Percentiles rank a stretch among this genome's conserved stretches.
Conservation (phyloP, 2,329 filamentous ascomycete species). For the Trichophyton verrucosum region DNA sequence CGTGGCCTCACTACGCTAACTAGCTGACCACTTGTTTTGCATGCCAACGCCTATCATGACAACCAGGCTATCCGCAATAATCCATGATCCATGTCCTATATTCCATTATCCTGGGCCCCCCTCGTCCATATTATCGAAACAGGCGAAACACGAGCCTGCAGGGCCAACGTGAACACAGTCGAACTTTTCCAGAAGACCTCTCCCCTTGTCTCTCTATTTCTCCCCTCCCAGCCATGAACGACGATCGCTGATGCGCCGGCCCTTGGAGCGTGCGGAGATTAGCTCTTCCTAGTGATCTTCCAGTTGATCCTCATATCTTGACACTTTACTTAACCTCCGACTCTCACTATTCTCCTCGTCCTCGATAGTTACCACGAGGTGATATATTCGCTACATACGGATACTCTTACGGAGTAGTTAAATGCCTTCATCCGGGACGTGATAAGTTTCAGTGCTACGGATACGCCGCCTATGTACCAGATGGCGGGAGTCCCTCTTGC, state of each 20-base stretch:
- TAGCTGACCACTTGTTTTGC: not conserved
- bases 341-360: not conserved
- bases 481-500: not conserved
- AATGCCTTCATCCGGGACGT: not conserved
- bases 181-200: not conserved
- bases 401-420: not conserved
- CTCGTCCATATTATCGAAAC: not conserved
- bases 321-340: constrained; percentile 1
- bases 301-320: not conserved
- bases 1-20: not conserved
- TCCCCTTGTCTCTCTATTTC: not conserved
- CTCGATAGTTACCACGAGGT: not conserved
- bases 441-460: not conserved
- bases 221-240: not conserved
- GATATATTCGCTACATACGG: not conserved
- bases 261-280: constrained; percentile 2
- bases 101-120: not conserved
- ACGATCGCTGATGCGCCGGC: not conserved
- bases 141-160: not conserved
- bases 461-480: not conserved
- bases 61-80: not conserved
- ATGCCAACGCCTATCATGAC: not conserved
- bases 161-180: not conserved
- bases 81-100: not conserved
- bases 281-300: not conserved